Conservation (phyloP, 345 rosid species). For the Hevea brasiliensis region DNA sequence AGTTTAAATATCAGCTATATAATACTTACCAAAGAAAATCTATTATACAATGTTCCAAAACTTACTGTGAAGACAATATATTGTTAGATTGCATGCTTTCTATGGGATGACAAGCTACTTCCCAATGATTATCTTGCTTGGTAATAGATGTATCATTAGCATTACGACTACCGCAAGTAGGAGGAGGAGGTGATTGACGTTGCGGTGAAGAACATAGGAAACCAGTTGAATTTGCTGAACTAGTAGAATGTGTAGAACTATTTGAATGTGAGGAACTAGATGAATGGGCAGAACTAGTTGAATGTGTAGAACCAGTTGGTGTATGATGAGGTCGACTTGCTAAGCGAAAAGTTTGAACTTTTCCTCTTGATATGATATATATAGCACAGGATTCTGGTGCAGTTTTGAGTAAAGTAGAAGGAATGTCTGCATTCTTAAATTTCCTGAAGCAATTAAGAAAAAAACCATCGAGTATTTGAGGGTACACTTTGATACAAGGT, state of each 20-base stretch:
- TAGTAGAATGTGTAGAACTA: background rate
- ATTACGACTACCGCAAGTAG: no score
- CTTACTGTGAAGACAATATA: background rate
- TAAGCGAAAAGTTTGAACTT: conserved; percentile 38
- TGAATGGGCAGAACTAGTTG: background rate
- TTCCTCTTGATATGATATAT: conserved; percentile 57
- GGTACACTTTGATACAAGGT: no score
- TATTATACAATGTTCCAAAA: no score
- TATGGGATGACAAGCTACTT: conserved; percentile 20
- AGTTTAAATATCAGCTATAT: background rate
- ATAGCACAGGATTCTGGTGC: conserved; percentile 64
- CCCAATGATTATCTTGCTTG: background rate
- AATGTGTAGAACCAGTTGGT: background rate
- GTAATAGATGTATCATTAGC: background rate
- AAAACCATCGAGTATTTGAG: no score
- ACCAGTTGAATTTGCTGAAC: no score
- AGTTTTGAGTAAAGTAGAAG: conserved; percentile 46
- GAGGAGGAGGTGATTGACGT: background rate
- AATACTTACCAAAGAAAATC: no score
- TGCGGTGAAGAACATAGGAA: background rate
- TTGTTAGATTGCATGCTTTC: conserved; percentile 19
- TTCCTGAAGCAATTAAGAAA: conserved; percentile 45
- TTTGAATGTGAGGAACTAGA: background rate
- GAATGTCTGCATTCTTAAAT: conserved; percentile 46
- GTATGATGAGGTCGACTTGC: conserved; percentile 35